Conservation (phyloP, 2,329 filamentous ascomycete species). For the Mariannaea elegans region DNA sequence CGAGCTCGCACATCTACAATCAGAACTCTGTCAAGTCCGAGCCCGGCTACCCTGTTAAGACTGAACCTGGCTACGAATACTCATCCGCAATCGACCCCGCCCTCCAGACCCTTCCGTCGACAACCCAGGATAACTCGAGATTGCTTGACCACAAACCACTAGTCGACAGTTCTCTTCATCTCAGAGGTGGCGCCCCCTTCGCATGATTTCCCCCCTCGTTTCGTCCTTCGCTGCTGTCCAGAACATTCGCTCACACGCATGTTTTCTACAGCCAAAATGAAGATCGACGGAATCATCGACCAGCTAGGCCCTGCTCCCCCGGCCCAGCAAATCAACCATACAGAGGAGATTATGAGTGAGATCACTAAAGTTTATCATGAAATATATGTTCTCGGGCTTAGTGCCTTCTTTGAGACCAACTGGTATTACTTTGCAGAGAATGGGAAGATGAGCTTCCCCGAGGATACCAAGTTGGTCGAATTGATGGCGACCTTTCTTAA, state of each 20-base stretch:
- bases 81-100: conserved; percentile 72
- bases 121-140: conserved; percentile 36
- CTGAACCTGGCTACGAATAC: conserved; percentile 62
- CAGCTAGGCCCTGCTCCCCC: conserved; percentile 68
- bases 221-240: conserved; percentile 41
- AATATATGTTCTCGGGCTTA: conserved; percentile 78
- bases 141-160: conserved; percentile 41
- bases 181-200: conserved; percentile 61
- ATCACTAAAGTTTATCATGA: conserved; percentile 77
- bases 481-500: conserved; percentile 73
- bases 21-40: conserved; percentile 50
- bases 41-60: conserved; percentile 45
- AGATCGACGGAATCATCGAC: conserved; percentile 76
- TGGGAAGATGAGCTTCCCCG: conserved; percentile 56
- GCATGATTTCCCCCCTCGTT: conserved; percentile 44
- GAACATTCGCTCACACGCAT: conserved; percentile 45
- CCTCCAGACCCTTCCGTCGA: conserved; percentile 56
- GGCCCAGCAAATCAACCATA: conserved; percentile 60
- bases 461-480: conserved; percentile 67
- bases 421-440: conserved; percentile 75
- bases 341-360: conserved; percentile 66
- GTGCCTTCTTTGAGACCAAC: conserved; percentile 80
- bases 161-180: conserved; percentile 48
- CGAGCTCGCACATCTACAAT: conserved; percentile 45
- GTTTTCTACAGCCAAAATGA: conserved; percentile 58